Evolutionary conservation across 768 basidiomycete genomes (phyloP), one percentile per base, ranked within the genome.

Genomic region (Kwoniella shandongensis): DNA sequence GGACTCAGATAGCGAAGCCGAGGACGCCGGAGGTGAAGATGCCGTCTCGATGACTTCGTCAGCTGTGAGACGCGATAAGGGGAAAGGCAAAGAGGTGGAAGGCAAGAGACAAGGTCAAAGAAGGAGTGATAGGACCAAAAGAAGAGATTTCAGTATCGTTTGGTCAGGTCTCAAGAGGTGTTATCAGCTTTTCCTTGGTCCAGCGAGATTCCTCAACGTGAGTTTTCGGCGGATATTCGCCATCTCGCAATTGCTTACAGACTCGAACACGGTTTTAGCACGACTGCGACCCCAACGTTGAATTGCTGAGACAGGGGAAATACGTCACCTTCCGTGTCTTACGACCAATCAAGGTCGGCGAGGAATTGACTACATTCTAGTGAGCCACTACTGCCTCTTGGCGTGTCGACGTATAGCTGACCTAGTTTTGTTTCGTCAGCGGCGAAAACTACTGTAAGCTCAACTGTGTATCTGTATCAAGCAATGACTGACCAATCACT

Each of bases 341-440:
- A 13, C 40, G 58, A 22, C 63, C 57, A 39, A 63, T 76, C 41
- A 56, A 51, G 44, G 63, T 72, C 22, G 75, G 75, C 7, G 75
- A 75, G 5, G 75, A 76, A 48, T 38, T 76, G 39, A 73, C 70
- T 4, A 70, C 75, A 0, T 74, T 70, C 52, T 76, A 76, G 69
- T 70, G 48, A 61, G 72, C 62, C 42, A 13, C 7, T 6, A 49
- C 38, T 49, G 52, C 23, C 42, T 6, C 18, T 20, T 25, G 10
- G 23, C 40, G n/a, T 42, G n/a, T 23, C n/a, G 25, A 36, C 10
- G 20, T 44, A 8, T 38, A 39, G 30, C 58, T 59, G 26, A 52
- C 57, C 44, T 13, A 27, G 6, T 38, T 26, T 8, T 27, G 0
- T 62, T 50, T 25, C 32, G 48, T 6, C 36, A 67, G 69, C 40